These are phyloP conservation scores for Centaurea solstitialis DNA, from an alignment of 129 eudicot species.

Conservation along the genomic window DNA sequence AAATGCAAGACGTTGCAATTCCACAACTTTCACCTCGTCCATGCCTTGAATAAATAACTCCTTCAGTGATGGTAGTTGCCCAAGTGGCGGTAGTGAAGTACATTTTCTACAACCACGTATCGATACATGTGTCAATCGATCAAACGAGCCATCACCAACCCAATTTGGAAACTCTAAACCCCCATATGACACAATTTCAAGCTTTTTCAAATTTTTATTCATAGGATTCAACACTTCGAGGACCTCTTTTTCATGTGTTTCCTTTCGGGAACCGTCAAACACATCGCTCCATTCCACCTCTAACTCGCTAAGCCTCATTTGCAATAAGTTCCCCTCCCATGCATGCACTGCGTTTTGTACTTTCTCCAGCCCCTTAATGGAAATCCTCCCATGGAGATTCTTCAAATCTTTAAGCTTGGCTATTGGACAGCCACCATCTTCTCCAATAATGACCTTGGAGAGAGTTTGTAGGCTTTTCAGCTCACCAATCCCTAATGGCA, in stretches of 20 bases:
- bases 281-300: constrained; percentile 25
- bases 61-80: constrained; percentile 36
- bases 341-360: constrained; percentile 30
- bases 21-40: constrained; percentile 27
- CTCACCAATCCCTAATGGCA: constrained; percentile 39
- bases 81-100: constrained; percentile 36
- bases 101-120: constrained; percentile 25
- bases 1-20: constrained; percentile 22
- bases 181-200: constrained; percentile 18
- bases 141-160: constrained; percentile 38
- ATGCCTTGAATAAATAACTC: constrained; percentile 19
- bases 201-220: constrained; percentile 1
- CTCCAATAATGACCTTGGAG: constrained; percentile 23
- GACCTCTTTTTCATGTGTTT: constrained; percentile 26
- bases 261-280: constrained; percentile 9
- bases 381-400: constrained; percentile 18
- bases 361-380: constrained; percentile 30
- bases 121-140: constrained; percentile 9
- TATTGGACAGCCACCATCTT: constrained; percentile 14
- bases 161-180: constrained; percentile 37
- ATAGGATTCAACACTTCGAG: constrained; percentile 24
- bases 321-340: constrained; percentile 22
- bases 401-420: constrained; percentile 20
- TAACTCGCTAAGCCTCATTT: constrained; percentile 25
- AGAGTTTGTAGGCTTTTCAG: constrained; percentile 34